These are phyloP conservation scores for Rosa persica DNA, from an alignment of 306 rosid species.

Conservation along the genomic window DNA sequence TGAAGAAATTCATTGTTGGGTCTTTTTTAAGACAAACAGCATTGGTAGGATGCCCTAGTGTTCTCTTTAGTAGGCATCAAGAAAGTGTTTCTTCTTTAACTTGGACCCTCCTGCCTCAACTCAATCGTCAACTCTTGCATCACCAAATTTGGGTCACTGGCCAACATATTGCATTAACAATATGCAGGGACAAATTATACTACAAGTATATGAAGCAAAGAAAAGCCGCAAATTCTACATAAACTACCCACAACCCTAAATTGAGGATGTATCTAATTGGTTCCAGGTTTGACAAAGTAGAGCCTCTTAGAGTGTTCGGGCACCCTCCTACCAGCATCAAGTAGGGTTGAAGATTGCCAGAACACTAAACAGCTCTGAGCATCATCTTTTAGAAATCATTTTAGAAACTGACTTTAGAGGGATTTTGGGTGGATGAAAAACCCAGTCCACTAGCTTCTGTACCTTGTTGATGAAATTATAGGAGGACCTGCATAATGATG, in stretches of 20 bases:
- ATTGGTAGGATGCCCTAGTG: neutral
- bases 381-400: conserved; percentile 19
- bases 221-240: conserved; percentile 30
- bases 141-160: neutral
- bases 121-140: conserved; percentile 2
- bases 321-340: conserved; percentile 29
- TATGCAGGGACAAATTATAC: conserved; percentile 1
- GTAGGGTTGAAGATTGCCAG: conserved; percentile 18
- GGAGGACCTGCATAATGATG: conserved; percentile 39
- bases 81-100: neutral
- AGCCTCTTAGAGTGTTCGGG: conserved; percentile 14
- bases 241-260: conserved; percentile 49
- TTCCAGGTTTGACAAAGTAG: conserved; percentile 21
- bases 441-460: conserved; percentile 47
- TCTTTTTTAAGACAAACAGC: neutral
- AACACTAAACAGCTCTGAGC: conserved; percentile 19
- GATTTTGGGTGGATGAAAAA: conserved; percentile 22
- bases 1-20: neutral
- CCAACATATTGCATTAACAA: neutral
- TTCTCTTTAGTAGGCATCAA: conserved; percentile 7
- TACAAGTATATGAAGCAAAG: neutral
- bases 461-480: conserved; percentile 31
- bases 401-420: conserved; percentile 27
- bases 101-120: conserved; percentile 6
- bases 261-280: conserved; percentile 33